Conservation (phyloP, 805 yeast species). For the Candida jianshihensis region DNA sequence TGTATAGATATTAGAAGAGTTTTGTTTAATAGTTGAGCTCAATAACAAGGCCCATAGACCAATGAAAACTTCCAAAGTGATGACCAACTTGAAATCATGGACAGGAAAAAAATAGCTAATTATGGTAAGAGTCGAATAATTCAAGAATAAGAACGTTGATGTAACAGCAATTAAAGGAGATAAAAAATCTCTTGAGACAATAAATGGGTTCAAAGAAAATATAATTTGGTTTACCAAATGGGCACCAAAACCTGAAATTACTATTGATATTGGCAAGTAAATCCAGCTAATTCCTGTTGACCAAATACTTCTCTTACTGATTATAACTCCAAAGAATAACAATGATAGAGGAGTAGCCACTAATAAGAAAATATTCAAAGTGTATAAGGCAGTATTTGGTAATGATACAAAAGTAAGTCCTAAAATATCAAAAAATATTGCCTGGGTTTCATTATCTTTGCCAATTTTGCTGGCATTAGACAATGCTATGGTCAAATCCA, state of each 20-base stretch:
- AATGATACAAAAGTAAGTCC: conserved; percentile 50
- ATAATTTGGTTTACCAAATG: conserved; percentile 33
- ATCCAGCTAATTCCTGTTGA: conserved; percentile 38
- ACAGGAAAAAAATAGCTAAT: conserved; percentile 35
- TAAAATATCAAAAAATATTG: conserved; percentile 60
- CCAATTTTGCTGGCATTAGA: conserved; percentile 31
- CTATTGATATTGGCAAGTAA: conserved; percentile 55
- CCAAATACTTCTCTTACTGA: conserved; percentile 43
- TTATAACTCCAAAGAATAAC: conserved; percentile 40
- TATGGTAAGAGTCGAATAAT: conserved; percentile 45
- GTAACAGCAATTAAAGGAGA: conserved; percentile 44
- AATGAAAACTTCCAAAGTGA: conserved; percentile 46
- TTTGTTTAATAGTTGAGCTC: conserved; percentile 41
- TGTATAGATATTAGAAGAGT: conserved; percentile 32
- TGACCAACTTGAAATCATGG: conserved; percentile 53
- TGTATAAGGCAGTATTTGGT: conserved; percentile 42
- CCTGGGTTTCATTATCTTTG: conserved; percentile 29
- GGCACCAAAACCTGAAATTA: conserved; percentile 34
- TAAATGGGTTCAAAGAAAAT: conserved; percentile 36
- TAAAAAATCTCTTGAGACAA: conserved; percentile 44
- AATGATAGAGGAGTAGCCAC: conserved; percentile 48
- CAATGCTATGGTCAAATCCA: conserved; percentile 50
- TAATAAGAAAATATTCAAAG: conserved; percentile 46
- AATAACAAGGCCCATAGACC: conserved; percentile 52
- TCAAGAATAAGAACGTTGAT: conserved; percentile 42